These are phyloP conservation scores for Kluyveromyces lactis DNA, from an alignment of 805 yeast genomes.

Conservation along the genomic window DNA sequence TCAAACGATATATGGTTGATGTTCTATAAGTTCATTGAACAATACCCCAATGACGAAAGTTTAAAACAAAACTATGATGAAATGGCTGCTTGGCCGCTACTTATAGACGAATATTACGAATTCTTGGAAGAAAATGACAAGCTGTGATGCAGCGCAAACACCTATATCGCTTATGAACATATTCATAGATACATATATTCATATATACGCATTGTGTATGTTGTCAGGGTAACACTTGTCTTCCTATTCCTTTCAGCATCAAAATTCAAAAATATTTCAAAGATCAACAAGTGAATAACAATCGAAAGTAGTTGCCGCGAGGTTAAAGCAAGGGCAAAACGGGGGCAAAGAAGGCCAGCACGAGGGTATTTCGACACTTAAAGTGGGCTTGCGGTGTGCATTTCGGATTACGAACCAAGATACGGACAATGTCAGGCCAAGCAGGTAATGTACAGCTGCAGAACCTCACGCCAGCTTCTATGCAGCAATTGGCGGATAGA, in stretches of 20 bases:
- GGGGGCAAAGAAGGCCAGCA: no score
- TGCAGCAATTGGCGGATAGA: constrained; percentile 51
- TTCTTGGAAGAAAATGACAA: constrained; percentile 25
- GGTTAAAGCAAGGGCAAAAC: no score
- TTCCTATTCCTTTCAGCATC: no score
- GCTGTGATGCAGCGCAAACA: no score
- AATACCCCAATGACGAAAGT: constrained; percentile 42
- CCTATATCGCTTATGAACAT: neutral
- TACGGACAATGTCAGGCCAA: neutral
- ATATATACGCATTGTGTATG: no score
- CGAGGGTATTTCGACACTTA: no score
- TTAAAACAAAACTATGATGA: constrained; percentile 56
- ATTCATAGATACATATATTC: no score
- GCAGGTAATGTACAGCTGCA: constrained; percentile 6
- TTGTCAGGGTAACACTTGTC: no score
- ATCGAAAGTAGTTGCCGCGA: no score
- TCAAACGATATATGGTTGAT: constrained; percentile 80
- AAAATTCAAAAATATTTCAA: neutral
- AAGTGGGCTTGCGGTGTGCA: no score
- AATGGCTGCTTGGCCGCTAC: constrained; percentile 85
- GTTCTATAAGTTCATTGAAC: constrained; percentile 58
- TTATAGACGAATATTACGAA: constrained; percentile 78
- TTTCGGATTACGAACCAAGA: neutral
- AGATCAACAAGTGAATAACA: neutral
- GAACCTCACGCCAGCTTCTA: constrained; percentile 9